Evolutionary conservation across 2,329 filamentous ascomycete genomes (phyloP), one percentile per base, ranked within the genome.

Genomic region (Penicillium brevicompactum): DNA sequence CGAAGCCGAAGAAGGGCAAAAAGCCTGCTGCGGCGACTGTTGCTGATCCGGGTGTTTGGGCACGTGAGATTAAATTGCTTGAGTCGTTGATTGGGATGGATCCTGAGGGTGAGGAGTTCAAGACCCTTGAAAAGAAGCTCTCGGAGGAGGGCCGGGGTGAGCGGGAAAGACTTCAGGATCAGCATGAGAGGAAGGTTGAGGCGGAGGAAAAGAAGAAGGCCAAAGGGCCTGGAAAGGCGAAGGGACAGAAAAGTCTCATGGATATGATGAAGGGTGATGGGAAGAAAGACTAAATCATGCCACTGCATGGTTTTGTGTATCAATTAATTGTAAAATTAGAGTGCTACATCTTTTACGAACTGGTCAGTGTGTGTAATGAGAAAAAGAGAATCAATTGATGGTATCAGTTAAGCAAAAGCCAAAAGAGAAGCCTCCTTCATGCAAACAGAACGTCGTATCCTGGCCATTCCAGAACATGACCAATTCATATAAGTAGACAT

Each of bases 51-150:
- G 80, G 84, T 50, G 82, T 97, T 14, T 97, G 93, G 92, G 92
- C 92, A 1, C 82, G 87, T 44, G 94, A 99, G 77, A 97, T 99
- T 75, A 97, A 97, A 78, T 79, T 97, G 60, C 82, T 99, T 5
- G 94, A 99, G 76, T 86, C 86, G 44, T 79, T 99, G 48, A 88
- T 97, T 40, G 93, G 87, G 7, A 91, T 92, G 84, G 89, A 97
- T 70, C 71, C 84, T 0, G 88, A 91, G 34, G 80, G 84, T n/a
- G 80, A 87, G 8, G 87, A 90, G 65, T 97, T 97, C 70, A 78
- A 74, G 62, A 73, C 78, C 11, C 74, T 90, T 49, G 91, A 91
- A 61, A 72, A 74, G 54, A 80, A 84, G 47, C 72, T 97, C 62
- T 82, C 88, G 55, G 84, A 82, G 37, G 79, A 84, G 67, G 94